Percentiles rank a stretch among this genome's conserved stretches.
Evolutionary conservation across 1,139 yeast genomes (phyloP).

Genomic region (Yamadazyma kanchanaburiensis): DNA sequence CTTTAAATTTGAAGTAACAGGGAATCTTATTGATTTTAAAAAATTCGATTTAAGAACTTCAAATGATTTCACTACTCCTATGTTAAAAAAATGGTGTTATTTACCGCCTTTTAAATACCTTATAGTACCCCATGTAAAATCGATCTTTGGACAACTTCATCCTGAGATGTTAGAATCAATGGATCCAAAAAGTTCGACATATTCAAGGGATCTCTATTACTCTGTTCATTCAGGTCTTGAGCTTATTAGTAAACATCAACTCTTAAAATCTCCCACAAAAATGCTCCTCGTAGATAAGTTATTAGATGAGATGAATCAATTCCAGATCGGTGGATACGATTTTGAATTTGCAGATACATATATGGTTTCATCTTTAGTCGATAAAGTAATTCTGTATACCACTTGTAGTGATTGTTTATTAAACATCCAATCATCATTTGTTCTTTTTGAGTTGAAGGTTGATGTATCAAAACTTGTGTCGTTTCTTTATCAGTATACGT

Average conservation of each 20-base stretch:
- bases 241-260: conserved; percentile 1
- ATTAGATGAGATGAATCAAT: conserved; percentile 1
- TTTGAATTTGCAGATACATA: conserved; percentile 1
- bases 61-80: conserved; percentile 16
- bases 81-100: conserved; percentile 40
- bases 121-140: conserved; percentile 4
- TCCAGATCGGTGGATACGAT: no score
- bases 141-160: conserved; percentile 4
- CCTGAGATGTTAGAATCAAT: no score
- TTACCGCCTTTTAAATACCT: conserved; percentile 7
- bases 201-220: no score
- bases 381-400: conserved; percentile 2
- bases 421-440: conserved; percentile 6
- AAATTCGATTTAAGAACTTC: conserved; percentile 34
- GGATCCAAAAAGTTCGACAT: no score
- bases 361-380: conserved; percentile 2
- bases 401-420: conserved; percentile 11
- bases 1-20: conserved; percentile 20
- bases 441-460: conserved; percentile 4
- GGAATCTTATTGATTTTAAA: conserved; percentile 35
- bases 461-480: conserved; percentile 1
- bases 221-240: conserved; percentile 3
- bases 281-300: background rate
- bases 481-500: conserved; percentile 1
- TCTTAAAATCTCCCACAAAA: conserved; percentile 1